These are phyloP conservation scores for Balakata baccata DNA, from an alignment of 345 rosid genomes.

Conservation along the genomic window DNA sequence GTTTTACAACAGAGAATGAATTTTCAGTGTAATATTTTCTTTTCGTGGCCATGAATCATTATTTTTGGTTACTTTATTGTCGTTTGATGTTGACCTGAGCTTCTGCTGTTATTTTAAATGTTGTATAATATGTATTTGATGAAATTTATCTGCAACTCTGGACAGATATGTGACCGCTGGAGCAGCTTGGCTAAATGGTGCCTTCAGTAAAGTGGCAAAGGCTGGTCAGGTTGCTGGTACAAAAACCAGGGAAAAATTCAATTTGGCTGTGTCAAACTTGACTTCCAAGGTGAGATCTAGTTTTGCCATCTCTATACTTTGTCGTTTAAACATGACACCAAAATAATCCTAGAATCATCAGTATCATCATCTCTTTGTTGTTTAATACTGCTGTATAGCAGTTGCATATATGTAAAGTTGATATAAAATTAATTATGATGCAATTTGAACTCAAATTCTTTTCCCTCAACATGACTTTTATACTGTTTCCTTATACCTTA, in stretches of 20 bases:
- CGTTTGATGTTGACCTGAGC: not conserved
- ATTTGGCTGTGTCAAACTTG: conserved; percentile 74
- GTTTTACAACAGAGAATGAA: not conserved
- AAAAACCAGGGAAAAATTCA: conserved; percentile 84
- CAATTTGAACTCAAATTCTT: not conserved
- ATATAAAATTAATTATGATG: too few relatives aligned
- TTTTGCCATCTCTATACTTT: not conserved
- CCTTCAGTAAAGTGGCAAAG: conserved; percentile 82
- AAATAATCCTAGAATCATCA: not conserved
- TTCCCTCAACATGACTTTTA: not conserved
- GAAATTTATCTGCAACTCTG: conserved; percentile 12
- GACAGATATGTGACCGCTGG: conserved; percentile 77
- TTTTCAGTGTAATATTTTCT: not conserved
- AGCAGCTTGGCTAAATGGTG: conserved; percentile 88
- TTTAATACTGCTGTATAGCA: not conserved
- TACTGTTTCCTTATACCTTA: not conserved
- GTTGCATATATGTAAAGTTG: too few relatives aligned
- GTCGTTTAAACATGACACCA: not conserved
- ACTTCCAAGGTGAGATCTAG: conserved; percentile 60
- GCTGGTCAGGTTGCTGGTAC: conserved; percentile 84
- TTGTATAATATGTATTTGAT: not conserved
- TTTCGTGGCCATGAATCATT: not conserved
- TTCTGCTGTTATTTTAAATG: not conserved
- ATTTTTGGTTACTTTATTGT: not conserved
- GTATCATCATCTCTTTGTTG: not conserved